Base-by-base conservation (phyloP, 805 yeast species). In the Suhomyces sp. region DNA sequence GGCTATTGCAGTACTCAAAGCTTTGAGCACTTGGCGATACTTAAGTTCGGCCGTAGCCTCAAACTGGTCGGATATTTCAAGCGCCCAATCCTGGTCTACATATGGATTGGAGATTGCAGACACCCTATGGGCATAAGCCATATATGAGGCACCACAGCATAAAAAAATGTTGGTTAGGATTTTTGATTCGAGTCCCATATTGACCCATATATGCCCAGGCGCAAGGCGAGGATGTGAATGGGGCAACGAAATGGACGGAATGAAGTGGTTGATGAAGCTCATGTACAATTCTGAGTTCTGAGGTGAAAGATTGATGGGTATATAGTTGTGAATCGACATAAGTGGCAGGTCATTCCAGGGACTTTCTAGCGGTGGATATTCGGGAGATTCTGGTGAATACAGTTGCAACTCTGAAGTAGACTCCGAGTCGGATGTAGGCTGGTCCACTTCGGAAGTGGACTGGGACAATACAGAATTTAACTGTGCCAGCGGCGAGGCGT, bases 171-270 rank as follows among this genome's bases (percentile, higher is more conserved):
- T 63, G 0, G 55, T 47, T 53, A 97, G 78, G 20, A 87, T 79
- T 3, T 56, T 63, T 0, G 80, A 64, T 65, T 94, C 97, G 54
- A 79, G 76, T 0, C 67, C 73, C 21, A 91, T 57, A 61, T 89
- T 91, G 35, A 57, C 56, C 56, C 58, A 59, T 3, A 57, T 43
- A 21, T 54, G 53, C 3, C 44, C 54, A 1, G 62, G 62, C 5
- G 58, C 44, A 24, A 59, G 55, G 25, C 51, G 31, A 20, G 59
- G 57, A 44, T 59, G 62, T 20, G 58, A 49, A 12, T 52, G 54
- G 9, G 59, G 62, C 6, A 58, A 54, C 5, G 59, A 48, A 17
- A 59, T 49, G 40, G 59, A 47, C 1, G 54, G 57, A 8, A 59
- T 47, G 33, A 59, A 59, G 19, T 53, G 48, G 39, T 50, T 31